Evolutionary conservation across 768 basidiomycete genomes (phyloP).

Genomic region (Termitomyces titanicus): DNA sequence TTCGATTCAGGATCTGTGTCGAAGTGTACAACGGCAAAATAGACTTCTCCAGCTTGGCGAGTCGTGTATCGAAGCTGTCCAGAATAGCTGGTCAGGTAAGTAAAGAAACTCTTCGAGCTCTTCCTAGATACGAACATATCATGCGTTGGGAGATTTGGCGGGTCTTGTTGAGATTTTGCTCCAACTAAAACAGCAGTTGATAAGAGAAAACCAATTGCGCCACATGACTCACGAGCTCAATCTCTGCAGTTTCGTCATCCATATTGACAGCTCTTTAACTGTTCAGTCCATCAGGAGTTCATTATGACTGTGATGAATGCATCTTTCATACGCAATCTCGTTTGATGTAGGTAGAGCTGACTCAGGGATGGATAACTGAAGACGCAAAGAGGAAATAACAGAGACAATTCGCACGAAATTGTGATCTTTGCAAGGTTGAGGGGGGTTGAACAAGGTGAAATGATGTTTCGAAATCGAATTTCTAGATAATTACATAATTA

Average conservation of each 20-base stretch:
- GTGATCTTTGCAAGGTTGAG: background rate
- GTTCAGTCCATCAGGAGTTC: background rate
- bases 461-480: too few species aligned
- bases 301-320: background rate
- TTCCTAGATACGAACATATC: constrained; percentile 55
- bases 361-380: background rate
- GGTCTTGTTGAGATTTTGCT: constrained; percentile 86
- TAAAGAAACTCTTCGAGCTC: constrained; percentile 2
- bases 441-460: too few species aligned
- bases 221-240: constrained; percentile 51
- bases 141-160: constrained; percentile 81
- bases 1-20: constrained; percentile 68
- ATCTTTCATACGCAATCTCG: background rate
- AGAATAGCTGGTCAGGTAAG: constrained; percentile 62
- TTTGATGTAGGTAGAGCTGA: background rate
- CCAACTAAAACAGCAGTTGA: constrained; percentile 45
- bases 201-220: background rate
- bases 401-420: background rate
- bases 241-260: constrained; percentile 71
- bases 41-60: constrained; percentile 82
- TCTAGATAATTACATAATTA: background rate
- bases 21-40: constrained; percentile 80
- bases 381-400: background rate
- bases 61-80: constrained; percentile 77
- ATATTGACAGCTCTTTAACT: constrained; percentile 19